Conservation (phyloP, 805 yeast genomes). For the Kluyveromyces lactis region DNA sequence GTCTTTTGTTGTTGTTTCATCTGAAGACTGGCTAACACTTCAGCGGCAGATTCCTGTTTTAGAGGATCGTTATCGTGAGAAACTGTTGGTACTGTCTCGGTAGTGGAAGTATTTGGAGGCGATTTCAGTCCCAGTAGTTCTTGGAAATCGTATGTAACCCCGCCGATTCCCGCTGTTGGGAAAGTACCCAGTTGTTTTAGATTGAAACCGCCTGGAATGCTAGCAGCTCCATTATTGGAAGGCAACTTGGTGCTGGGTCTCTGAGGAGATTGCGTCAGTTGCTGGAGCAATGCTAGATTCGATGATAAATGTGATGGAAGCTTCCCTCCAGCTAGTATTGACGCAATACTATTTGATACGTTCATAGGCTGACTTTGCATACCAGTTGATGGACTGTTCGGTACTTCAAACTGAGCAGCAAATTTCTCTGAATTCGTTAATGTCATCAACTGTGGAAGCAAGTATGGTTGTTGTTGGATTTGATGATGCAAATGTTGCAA, state of each 20-base stretch:
- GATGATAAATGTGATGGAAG: conserved; percentile 8
- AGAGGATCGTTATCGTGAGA: conserved; percentile 14
- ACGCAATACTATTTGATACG: conserved; percentile 21
- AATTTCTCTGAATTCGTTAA: conserved; percentile 24
- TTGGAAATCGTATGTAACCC: conserved; percentile 26
- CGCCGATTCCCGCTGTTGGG: conserved; percentile 26
- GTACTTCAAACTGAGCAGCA: conserved; percentile 15
- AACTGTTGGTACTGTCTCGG: neutral
- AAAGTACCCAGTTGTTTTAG: conserved; percentile 20
- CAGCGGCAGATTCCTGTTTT: conserved; percentile 23
- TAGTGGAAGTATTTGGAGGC: conserved; percentile 2
- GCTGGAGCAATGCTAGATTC: conserved; percentile 11
- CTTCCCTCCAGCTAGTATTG: conserved; percentile 17
- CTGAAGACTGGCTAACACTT: conserved; percentile 26
- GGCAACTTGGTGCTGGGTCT: conserved; percentile 5
- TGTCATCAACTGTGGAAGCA: conserved; percentile 23
- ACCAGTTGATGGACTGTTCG: conserved; percentile 11
- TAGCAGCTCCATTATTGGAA: conserved; percentile 6
- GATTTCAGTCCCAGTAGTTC: conserved; percentile 18
- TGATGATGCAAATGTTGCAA: conserved; percentile 19
- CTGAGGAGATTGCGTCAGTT: conserved; percentile 15
- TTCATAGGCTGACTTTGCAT: conserved; percentile 19
- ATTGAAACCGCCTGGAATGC: conserved; percentile 8
- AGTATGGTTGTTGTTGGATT: conserved; percentile 20
- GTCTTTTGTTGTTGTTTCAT: conserved; percentile 7